Conservation (phyloP, 495 filamentous ascomycete genomes). For the Entonaema liquescens region DNA sequence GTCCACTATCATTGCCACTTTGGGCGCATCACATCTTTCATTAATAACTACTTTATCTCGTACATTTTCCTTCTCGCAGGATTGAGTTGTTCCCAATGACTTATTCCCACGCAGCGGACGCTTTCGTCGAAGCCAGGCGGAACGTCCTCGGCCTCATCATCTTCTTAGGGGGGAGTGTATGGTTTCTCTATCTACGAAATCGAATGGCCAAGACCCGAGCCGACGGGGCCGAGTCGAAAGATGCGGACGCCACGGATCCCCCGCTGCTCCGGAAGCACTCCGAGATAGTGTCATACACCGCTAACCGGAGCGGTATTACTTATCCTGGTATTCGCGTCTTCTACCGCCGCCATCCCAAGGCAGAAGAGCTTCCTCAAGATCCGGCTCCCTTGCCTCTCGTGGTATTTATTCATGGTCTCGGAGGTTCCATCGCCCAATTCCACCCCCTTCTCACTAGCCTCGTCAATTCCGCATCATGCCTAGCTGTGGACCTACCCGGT, state of each 20-base stretch:
- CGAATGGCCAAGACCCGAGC: conserved; percentile 42
- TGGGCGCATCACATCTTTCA: background rate
- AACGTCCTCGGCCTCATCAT: conserved; percentile 35
- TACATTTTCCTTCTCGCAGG: background rate
- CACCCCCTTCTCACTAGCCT: conserved; percentile 81
- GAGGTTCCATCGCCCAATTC: conserved; percentile 90
- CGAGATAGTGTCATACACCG: conserved; percentile 73
- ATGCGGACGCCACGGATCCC: conserved; percentile 68
- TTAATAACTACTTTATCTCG: conserved; percentile 7
- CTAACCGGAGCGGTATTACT: conserved; percentile 62
- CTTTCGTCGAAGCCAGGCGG: conserved; percentile 25
- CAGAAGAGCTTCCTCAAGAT: conserved; percentile 74
- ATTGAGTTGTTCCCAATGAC: conserved; percentile 40
- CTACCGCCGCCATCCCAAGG: conserved; percentile 80
- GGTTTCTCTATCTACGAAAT: conserved; percentile 35
- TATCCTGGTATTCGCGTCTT: conserved; percentile 86
- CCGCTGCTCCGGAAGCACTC: conserved; percentile 81
- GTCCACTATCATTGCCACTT: conserved; percentile 7
- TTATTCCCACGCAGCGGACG: conserved; percentile 28
- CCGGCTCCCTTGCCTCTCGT: conserved; percentile 81
- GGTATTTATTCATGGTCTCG: conserved; percentile 91
- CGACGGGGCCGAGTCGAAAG: conserved; percentile 39
- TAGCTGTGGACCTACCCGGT: conserved; percentile 90
- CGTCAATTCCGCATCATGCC: conserved; percentile 83
- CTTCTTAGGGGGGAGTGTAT: conserved; percentile 35